These are phyloP conservation scores for Porodaedalea pini DNA, from an alignment of 1,284 basidiomycete genomes.

Conservation along the genomic window DNA sequence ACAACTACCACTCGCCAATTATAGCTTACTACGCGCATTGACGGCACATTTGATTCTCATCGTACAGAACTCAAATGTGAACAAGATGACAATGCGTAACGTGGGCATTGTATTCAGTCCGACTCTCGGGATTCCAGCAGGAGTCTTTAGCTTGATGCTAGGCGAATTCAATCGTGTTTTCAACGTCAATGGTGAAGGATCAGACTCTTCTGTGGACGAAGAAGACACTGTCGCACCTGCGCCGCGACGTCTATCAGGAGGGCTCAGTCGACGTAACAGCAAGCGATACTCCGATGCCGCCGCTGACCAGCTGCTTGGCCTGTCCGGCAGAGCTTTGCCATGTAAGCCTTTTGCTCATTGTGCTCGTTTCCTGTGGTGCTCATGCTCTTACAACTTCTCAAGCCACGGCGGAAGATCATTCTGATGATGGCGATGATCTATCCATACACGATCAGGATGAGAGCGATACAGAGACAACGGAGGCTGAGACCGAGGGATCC, in stretches of 20 bases:
- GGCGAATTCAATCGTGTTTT: constrained; percentile 88
- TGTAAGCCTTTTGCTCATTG: constrained; percentile 44
- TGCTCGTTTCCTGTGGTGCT: constrained; percentile 22
- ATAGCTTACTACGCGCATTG: constrained; percentile 87
- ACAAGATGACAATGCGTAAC: constrained; percentile 99
- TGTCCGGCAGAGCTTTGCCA: constrained; percentile 61
- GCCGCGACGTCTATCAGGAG: constrained; percentile 29
- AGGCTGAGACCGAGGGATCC: constrained; percentile 43
- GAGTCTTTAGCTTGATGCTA: constrained; percentile 90
- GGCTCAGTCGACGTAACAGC: constrained; percentile 60
- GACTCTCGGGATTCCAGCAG: constrained; percentile 91
- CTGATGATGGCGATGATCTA: constrained; percentile 63
- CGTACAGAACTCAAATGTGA: constrained; percentile 83
- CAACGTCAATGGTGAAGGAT: constrained; percentile 59
- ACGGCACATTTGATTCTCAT: constrained; percentile 96
- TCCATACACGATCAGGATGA: constrained; percentile 70
- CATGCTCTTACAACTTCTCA: constrained; percentile 28
- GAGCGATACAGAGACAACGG: constrained; percentile 41
- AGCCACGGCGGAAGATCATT: constrained; percentile 58
- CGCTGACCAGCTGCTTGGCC: constrained; percentile 71
- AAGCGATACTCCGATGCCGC: constrained; percentile 75
- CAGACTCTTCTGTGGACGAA: constrained; percentile 33
- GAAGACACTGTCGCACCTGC: constrained; percentile 38
- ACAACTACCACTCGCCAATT: constrained; percentile 87
- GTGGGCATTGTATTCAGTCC: constrained; percentile 98